phyloP scores from a whole-genome alignment of 495 filamentous ascomycete genomes.

The Neurospora sp. region DNA sequence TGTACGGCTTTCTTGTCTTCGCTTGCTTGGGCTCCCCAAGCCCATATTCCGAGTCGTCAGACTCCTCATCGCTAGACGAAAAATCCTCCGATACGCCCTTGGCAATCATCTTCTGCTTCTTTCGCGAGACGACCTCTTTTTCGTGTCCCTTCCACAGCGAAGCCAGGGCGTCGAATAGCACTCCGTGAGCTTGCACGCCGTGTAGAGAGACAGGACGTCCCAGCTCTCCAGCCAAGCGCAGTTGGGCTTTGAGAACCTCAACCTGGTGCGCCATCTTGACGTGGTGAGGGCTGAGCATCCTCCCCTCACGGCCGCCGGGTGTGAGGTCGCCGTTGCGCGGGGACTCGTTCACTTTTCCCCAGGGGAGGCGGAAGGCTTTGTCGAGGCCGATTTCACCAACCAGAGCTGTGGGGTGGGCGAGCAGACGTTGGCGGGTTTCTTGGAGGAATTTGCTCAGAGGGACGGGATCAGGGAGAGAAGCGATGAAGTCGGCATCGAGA shows the following conservation, averaged over 20 bases:
- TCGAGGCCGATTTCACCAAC: slow-evolving; percentile 89
- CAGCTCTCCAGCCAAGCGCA: slow-evolving; percentile 77
- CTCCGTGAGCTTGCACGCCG: slow-evolving; percentile 83
- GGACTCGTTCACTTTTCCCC: slow-evolving; percentile 21
- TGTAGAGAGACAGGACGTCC: slow-evolving; percentile 76
- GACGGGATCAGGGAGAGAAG: slow-evolving; percentile 57
- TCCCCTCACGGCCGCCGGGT: slow-evolving; percentile 74
- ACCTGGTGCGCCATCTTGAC: slow-evolving; percentile 75
- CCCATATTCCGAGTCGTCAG: slow-evolving; percentile 10
- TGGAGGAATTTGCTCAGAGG: slow-evolving; percentile 56
- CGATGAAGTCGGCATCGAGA: slow-evolving; percentile 50
- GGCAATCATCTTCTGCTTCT: slow-evolving; percentile 41
- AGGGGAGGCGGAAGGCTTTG: slow-evolving; percentile 72
- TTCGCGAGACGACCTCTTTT: slow-evolving; percentile 52
- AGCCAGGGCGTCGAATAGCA: slow-evolving; percentile 63
- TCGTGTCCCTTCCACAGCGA: slow-evolving; percentile 79
- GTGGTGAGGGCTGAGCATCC: slow-evolving; percentile 58
- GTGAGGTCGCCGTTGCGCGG: slow-evolving; percentile 44
- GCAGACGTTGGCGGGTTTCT: slow-evolving; percentile 54
- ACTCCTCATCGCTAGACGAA: slow-evolving; percentile 29
- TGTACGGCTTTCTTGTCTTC: slow-evolving; percentile 9
- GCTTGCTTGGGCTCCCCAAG: not conserved
- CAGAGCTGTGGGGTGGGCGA: slow-evolving; percentile 55
- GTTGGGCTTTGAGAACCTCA: slow-evolving; percentile 64
- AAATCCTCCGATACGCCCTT: slow-evolving; percentile 35